Percentiles rank a stretch among this genome's conserved stretches.
Conservation (phyloP, 805 yeast genomes). For the Ogataea methylovora region DNA sequence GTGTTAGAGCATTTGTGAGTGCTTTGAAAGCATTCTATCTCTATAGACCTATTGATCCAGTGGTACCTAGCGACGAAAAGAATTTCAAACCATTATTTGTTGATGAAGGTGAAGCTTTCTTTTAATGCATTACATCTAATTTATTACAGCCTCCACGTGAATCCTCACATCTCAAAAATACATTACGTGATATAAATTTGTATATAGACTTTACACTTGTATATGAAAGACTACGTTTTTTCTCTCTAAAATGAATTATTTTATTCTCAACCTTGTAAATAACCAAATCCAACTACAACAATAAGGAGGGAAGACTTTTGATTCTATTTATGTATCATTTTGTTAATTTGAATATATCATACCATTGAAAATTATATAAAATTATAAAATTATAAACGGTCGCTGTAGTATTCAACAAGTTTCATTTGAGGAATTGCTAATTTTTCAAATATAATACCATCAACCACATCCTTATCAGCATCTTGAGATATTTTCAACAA, state of each 20-base stretch:
- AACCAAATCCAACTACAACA: no score
- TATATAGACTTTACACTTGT: no score
- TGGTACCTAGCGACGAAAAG: constrained; percentile 51
- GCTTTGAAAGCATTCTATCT: constrained; percentile 90
- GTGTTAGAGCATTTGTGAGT: constrained; percentile 84
- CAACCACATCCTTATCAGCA: constrained; percentile 16
- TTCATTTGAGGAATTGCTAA: constrained; percentile 36
- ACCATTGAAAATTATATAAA: neutral
- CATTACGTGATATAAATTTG: no score
- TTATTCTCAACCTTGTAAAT: no score
- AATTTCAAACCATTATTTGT: constrained; percentile 28
- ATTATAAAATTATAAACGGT: no score
- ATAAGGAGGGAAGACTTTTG: no score
- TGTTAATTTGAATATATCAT: no score
- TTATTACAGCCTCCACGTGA: neutral
- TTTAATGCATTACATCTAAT: constrained; percentile 5
- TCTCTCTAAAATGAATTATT: no score
- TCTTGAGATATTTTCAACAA: constrained; percentile 8
- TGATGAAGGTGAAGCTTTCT: constrained; percentile 29
- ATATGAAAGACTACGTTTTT: no score
- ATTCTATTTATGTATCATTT: no score
- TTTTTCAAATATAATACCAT: constrained; percentile 26
- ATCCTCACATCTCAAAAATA: no score
- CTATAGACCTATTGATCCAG: constrained; percentile 67
- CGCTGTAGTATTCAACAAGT: constrained; percentile 38